Evolutionary conservation across 805 yeast species (phyloP).

Genomic region (Metschnikowia baotianmanensis): DNA sequence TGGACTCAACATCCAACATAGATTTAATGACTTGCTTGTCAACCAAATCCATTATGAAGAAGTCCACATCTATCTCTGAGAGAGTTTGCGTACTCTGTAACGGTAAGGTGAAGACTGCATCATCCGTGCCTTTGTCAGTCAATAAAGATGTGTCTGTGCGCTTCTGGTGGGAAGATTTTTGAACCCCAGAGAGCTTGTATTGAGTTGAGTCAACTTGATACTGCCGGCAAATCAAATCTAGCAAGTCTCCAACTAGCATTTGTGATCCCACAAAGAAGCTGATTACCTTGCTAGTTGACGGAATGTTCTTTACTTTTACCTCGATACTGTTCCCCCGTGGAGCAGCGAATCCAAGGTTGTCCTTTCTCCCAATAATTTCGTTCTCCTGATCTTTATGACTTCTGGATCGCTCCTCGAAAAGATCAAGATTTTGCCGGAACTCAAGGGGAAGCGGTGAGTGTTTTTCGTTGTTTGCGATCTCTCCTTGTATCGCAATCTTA

Average conservation of each 20-base stretch:
- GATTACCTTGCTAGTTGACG: slow-evolving; percentile 13
- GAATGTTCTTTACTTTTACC: slow-evolving; percentile 16
- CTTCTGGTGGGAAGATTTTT: neutral
- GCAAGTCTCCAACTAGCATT: slow-evolving; percentile 18
- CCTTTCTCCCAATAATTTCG: slow-evolving; percentile 7
- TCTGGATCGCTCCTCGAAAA: slow-evolving; percentile 15
- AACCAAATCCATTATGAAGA: slow-evolving; percentile 22
- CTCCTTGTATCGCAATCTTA: slow-evolving; percentile 46
- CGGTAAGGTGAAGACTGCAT: slow-evolving; percentile 2
- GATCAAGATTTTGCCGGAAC: slow-evolving; percentile 27
- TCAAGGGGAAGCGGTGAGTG: slow-evolving; percentile 55
- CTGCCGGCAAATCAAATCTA: slow-evolving; percentile 27
- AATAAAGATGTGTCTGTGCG: slow-evolving; percentile 1
- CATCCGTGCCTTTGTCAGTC: neutral
- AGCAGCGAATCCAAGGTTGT: slow-evolving; percentile 5
- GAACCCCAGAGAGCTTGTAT: slow-evolving; percentile 26
- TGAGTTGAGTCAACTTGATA: slow-evolving; percentile 27
- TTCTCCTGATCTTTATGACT: slow-evolving; percentile 1
- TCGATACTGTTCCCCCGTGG: slow-evolving; percentile 13
- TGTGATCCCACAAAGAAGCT: slow-evolving; percentile 16
- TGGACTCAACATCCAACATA: slow-evolving; percentile 14
- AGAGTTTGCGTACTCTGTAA: slow-evolving; percentile 11
- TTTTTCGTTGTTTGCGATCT: slow-evolving; percentile 45
- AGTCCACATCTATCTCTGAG: slow-evolving; percentile 11
- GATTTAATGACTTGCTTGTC: slow-evolving; percentile 10